Percentiles rank a stretch among this genome's conserved stretches.
These are phyloP conservation scores for Diaporthe sp. DNA, from an alignment of 2,329 filamentous ascomycete genomes.

Conservation along the genomic window DNA sequence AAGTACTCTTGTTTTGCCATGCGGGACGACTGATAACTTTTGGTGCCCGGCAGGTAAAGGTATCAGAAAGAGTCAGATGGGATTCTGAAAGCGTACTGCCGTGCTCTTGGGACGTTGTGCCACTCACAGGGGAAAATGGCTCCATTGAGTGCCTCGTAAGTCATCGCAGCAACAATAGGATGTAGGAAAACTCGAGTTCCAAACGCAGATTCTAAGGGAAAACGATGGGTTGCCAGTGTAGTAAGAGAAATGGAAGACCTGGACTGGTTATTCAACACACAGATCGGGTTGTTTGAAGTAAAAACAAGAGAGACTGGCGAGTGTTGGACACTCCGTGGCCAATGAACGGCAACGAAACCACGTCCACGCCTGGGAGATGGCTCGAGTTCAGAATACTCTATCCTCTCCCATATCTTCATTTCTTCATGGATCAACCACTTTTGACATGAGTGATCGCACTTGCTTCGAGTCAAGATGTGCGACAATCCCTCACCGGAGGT, in stretches of 20 bases:
- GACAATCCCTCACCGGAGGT: not conserved
- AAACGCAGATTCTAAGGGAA: not conserved
- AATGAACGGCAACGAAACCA: no score
- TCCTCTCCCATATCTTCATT: not conserved
- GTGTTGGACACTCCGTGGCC: no score
- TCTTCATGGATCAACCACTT: not conserved
- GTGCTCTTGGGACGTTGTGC: not conserved
- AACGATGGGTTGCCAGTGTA: no score
- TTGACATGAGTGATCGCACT: not conserved
- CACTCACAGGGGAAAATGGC: constrained; percentile 6
- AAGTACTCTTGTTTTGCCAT: constrained; percentile 37
- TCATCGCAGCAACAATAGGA: not conserved
- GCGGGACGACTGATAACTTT: constrained; percentile 38
- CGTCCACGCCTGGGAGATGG: no score
- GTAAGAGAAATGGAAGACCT: no score
- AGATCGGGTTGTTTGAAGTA: not conserved
- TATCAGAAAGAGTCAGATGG: not conserved
- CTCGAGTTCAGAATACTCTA: no score
- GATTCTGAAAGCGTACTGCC: no score
- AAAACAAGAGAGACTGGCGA: not conserved
- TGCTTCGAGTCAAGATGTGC: not conserved
- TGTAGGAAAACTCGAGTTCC: not conserved
- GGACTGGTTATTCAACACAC: not conserved
- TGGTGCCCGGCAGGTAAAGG: constrained; percentile 35
- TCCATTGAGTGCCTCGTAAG: not conserved